These are phyloP conservation scores for Ascodesmis nigricans DNA, from an alignment of 495 filamentous ascomycete species.

Conservation along the genomic window DNA sequence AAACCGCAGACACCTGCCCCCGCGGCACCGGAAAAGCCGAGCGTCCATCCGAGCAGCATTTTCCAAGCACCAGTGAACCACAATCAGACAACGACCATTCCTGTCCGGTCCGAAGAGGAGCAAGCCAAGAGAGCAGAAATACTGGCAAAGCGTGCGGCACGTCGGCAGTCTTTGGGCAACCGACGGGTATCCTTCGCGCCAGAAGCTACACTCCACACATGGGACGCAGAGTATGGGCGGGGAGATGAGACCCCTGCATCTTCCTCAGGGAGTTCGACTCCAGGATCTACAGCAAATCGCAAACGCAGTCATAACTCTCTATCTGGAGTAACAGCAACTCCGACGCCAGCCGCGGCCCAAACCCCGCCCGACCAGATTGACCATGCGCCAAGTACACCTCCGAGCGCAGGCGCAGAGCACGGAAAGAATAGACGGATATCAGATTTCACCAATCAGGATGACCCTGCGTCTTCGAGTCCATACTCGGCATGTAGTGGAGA, in stretches of 20 bases:
- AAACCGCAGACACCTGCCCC: slow-evolving; percentile 14
- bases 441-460: slow-evolving; percentile 39
- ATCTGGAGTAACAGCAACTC: slow-evolving; percentile 20
- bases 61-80: slow-evolving; percentile 17
- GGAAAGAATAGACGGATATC: slow-evolving; percentile 45
- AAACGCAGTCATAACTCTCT: slow-evolving; percentile 18
- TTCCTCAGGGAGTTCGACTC: slow-evolving; percentile 25
- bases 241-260: slow-evolving; percentile 21
- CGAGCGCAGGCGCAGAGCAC: slow-evolving; percentile 44
- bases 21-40: slow-evolving; percentile 23
- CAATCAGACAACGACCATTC: slow-evolving; percentile 25
- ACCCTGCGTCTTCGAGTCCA: slow-evolving; percentile 51
- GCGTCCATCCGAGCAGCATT: slow-evolving; percentile 10
- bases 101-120: slow-evolving; percentile 48
- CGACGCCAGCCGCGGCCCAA: slow-evolving; percentile 27
- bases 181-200: slow-evolving; percentile 93
- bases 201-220: slow-evolving; percentile 92
- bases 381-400: slow-evolving; percentile 41
- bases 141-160: slow-evolving; percentile 54
- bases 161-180: slow-evolving; percentile 78
- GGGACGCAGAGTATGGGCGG: slow-evolving; percentile 61
- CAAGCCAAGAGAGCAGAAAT: slow-evolving; percentile 59
- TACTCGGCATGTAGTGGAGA: slow-evolving; percentile 46
- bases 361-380: slow-evolving; percentile 40
- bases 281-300: slow-evolving; percentile 24